These are phyloP conservation scores for Nectriaceae sp. DNA, from an alignment of 2,329 filamentous ascomycete genomes.

Conservation along the genomic window DNA sequence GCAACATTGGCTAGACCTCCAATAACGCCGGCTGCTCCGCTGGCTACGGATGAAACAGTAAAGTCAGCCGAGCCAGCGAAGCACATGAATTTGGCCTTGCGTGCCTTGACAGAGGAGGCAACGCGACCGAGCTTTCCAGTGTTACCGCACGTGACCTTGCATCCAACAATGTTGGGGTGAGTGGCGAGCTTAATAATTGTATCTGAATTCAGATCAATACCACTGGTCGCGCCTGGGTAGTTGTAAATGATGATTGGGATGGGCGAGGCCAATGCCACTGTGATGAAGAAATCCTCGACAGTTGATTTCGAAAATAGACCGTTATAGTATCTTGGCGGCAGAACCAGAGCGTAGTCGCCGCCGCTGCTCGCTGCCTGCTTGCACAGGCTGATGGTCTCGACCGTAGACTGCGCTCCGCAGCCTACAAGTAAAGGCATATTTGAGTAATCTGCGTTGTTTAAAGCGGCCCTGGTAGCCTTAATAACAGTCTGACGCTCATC, in stretches of 20 bases:
- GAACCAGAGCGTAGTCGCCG: slow-evolving; percentile 72
- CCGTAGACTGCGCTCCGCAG: slow-evolving; percentile 55
- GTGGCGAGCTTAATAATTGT: slow-evolving; percentile 57
- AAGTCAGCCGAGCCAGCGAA: slow-evolving; percentile 47
- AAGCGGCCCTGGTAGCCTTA: not conserved
- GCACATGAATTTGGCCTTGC: slow-evolving; percentile 37
- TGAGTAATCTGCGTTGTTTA: not conserved
- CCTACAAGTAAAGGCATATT: too few species aligned
- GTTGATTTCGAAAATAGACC: slow-evolving; percentile 49
- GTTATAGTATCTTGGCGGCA: slow-evolving; percentile 75
- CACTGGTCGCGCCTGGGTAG: slow-evolving; percentile 65
- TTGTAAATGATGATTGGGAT: slow-evolving; percentile 71
- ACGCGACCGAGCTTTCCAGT: slow-evolving; percentile 67
- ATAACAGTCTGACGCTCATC: not conserved
- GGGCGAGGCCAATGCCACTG: slow-evolving; percentile 61
- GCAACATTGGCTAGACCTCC: slow-evolving; percentile 51
- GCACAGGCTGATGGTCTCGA: slow-evolving; percentile 65
- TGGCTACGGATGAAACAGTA: slow-evolving; percentile 45
- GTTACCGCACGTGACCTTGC: slow-evolving; percentile 70
- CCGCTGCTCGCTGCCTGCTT: slow-evolving; percentile 68
- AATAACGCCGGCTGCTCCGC: slow-evolving; percentile 39
- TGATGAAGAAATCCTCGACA: slow-evolving; percentile 66
- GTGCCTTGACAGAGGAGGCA: too few species aligned
- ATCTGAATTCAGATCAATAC: slow-evolving; percentile 66
- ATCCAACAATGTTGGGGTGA: slow-evolving; percentile 67